Percentiles rank a stretch among this genome's conserved stretches.
Conservation (phyloP, 345 rosid species). For the Luvunga scandens region DNA sequence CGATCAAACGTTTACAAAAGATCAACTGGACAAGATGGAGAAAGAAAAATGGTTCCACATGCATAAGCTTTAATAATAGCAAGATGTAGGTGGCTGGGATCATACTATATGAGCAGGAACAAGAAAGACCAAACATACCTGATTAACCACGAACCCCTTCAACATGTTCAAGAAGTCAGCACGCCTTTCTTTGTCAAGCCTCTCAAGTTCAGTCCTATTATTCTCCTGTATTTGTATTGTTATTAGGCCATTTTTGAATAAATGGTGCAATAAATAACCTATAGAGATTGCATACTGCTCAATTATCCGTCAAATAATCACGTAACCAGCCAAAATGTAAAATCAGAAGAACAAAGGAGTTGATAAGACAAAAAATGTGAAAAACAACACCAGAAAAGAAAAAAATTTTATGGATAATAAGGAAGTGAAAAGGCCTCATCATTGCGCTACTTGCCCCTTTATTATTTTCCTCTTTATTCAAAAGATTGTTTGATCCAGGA, state of each 20-base stretch:
- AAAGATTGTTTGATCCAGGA: background rate
- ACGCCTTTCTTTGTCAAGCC: slow-evolving; percentile 80
- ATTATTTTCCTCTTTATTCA: background rate
- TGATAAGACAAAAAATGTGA: background rate
- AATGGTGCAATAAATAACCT: background rate
- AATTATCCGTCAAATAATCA: background rate
- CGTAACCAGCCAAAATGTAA: background rate
- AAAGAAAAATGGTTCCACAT: background rate
- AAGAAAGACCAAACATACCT: slow-evolving; percentile 40
- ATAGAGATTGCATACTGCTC: background rate
- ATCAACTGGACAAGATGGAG: no score
- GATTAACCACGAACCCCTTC: slow-evolving; percentile 88
- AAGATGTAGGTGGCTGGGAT: background rate
- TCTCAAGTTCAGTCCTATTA: slow-evolving; percentile 76
- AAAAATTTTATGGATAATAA: background rate
- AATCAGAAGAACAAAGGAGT: background rate
- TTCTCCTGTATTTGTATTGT: slow-evolving; percentile 57
- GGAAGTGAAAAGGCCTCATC: background rate
- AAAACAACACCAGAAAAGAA: background rate
- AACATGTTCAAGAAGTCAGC: slow-evolving; percentile 83
- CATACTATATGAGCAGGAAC: background rate
- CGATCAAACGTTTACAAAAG: background rate
- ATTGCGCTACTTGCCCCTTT: background rate
- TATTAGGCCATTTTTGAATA: slow-evolving; percentile 10
- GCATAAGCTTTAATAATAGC: background rate